phyloP scores from a whole-genome alignment of 331 rosid genomes.

The Prunus yedoensis region DNA sequence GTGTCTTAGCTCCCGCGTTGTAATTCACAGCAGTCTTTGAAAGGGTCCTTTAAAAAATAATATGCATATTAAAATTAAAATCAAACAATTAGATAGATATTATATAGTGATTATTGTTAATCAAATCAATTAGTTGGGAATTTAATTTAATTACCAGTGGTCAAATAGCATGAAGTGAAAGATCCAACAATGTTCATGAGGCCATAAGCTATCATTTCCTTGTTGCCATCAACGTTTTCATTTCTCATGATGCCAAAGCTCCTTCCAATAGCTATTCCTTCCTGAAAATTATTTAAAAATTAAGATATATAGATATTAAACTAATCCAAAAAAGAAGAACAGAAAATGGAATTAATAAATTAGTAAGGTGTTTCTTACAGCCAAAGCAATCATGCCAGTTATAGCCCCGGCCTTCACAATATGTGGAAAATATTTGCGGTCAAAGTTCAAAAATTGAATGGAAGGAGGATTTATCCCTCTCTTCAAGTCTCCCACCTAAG shows the following conservation, averaged over 20 bases:
- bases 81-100: background rate
- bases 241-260: slow-evolving; percentile 67
- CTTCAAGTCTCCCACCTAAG: too few relatives aligned
- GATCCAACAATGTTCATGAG: slow-evolving; percentile 84
- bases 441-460: too few relatives aligned
- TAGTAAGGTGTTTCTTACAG: too few relatives aligned
- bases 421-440: too few relatives aligned
- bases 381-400: too few relatives aligned
- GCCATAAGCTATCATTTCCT: slow-evolving; percentile 89
- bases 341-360: too few relatives aligned
- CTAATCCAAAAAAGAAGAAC: too few relatives aligned
- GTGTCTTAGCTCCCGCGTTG: slow-evolving; percentile 71
- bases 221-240: slow-evolving; percentile 83
- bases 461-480: too few relatives aligned
- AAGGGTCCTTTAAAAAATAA: slow-evolving; percentile 64
- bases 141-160: slow-evolving; percentile 53
- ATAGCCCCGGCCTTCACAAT: too few relatives aligned
- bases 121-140: background rate
- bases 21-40: slow-evolving; percentile 90
- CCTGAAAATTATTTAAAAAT: slow-evolving; percentile 40
- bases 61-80: too few relatives aligned
- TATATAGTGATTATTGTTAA: background rate
- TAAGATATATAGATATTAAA: background rate
- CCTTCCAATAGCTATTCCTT: slow-evolving; percentile 96
- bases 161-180: slow-evolving; percentile 81